phyloP scores from a whole-genome alignment of 1,284 basidiomycete genomes.

The Cryptococcus hybrid region DNA sequence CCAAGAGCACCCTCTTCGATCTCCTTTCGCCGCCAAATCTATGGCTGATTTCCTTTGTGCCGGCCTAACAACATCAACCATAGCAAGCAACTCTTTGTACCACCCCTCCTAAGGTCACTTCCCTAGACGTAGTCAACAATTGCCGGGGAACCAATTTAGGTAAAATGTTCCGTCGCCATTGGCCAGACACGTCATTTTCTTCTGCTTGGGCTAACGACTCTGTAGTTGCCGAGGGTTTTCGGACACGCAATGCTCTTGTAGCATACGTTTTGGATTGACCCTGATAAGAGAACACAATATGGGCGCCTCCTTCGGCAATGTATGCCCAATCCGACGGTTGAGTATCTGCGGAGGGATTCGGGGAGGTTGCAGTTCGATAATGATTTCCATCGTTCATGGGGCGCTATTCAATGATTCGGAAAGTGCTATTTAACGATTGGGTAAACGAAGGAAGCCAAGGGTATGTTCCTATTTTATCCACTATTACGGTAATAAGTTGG shows the following conservation, averaged over 20 bases:
- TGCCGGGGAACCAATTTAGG: conserved; percentile 57
- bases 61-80: conserved; percentile 59
- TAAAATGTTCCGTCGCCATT: conserved; percentile 32
- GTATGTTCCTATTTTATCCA: too few species aligned
- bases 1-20: conserved; percentile 57
- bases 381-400: too few species aligned
- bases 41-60: conserved; percentile 56
- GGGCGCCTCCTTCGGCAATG: conserved; percentile 83
- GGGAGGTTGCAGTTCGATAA: background rate
- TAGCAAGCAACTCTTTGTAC: conserved; percentile 58
- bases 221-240: conserved; percentile 55
- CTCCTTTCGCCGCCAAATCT: conserved; percentile 49
- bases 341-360: conserved; percentile 14
- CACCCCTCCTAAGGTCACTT: conserved; percentile 60
- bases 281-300: conserved; percentile 76
- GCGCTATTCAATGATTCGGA: too few species aligned
- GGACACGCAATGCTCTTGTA: conserved; percentile 68
- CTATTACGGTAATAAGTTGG: too few species aligned
- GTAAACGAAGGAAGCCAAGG: too few species aligned
- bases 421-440: too few species aligned
- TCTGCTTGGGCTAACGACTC: background rate
- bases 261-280: conserved; percentile 59
- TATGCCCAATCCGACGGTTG: conserved; percentile 68
- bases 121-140: conserved; percentile 60
- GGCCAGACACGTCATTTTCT: conserved; percentile 7